phyloP scores from a whole-genome alignment of 805 yeast species.

The Candida silvicultrix region DNA sequence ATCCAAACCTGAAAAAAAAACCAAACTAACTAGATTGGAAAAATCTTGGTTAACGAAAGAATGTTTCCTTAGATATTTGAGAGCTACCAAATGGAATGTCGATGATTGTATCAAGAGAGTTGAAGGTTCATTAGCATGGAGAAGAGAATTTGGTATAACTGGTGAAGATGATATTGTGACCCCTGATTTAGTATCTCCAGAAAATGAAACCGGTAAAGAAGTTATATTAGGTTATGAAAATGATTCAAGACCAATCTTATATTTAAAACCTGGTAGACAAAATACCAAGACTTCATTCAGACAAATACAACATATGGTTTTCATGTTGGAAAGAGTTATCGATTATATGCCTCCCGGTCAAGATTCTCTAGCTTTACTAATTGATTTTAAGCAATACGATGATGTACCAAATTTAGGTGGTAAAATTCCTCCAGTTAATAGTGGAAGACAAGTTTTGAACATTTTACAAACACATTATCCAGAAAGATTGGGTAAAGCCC shows the following conservation, averaged over 20 bases:
- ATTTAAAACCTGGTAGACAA: constrained; percentile 91
- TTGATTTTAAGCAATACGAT: constrained; percentile 79
- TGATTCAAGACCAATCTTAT: constrained; percentile 86
- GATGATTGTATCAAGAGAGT: constrained; percentile 69
- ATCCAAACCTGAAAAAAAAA: constrained; percentile 26
- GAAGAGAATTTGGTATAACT: constrained; percentile 83
- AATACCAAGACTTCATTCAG: constrained; percentile 85
- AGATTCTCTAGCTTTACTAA: constrained; percentile 84
- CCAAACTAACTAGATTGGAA: constrained; percentile 43
- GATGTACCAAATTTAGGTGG: constrained; percentile 30
- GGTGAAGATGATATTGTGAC: constrained; percentile 48
- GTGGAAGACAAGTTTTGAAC: constrained; percentile 86
- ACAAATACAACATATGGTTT: constrained; percentile 95
- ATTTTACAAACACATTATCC: constrained; percentile 97
- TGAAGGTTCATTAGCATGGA: constrained; percentile 79
- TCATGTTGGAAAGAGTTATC: constrained; percentile 85
- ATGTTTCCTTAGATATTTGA: constrained; percentile 80
- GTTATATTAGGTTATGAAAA: constrained; percentile 87
- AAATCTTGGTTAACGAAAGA: constrained; percentile 92
- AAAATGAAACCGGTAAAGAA: constrained; percentile 90
- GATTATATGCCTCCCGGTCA: constrained; percentile 97
- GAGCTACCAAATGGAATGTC: constrained; percentile 90
- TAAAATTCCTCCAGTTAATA: constrained; percentile 82
- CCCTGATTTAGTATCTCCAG: constrained; percentile 49
- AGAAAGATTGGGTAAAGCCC: constrained; percentile 90